A percentile compares a stretch with the other conserved stretches of the same genome.
phyloP scores from a whole-genome alignment of 805 yeast species.

The Yarrowia phangngaensis region DNA sequence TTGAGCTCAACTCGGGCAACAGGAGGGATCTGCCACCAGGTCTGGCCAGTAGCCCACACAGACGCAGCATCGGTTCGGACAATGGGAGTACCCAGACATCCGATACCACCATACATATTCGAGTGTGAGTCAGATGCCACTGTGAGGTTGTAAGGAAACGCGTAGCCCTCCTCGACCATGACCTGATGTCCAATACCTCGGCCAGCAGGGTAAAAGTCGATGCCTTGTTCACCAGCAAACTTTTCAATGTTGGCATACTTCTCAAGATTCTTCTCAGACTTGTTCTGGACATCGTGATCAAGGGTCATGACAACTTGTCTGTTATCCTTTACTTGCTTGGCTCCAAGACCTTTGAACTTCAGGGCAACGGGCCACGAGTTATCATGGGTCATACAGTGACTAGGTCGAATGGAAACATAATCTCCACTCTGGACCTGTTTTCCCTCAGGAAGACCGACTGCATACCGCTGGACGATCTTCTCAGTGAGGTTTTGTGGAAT shows the following conservation, averaged over 20 bases:
- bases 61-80: slow-evolving; percentile 99
- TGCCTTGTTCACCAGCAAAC: slow-evolving; percentile 85
- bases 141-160: slow-evolving; percentile 86
- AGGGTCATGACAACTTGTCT: slow-evolving; percentile 92
- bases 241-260: slow-evolving; percentile 85
- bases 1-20: slow-evolving; percentile 88
- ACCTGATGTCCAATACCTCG: slow-evolving; percentile 99
- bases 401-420: slow-evolving; percentile 90
- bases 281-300: slow-evolving; percentile 98
- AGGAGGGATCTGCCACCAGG: slow-evolving; percentile 99
- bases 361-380: slow-evolving; percentile 99
- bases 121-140: slow-evolving; percentile 98
- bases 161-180: slow-evolving; percentile 98
- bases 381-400: slow-evolving; percentile 99
- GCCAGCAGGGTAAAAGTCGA: slow-evolving; percentile 97
- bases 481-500: slow-evolving; percentile 79
- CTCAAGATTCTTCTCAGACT: slow-evolving; percentile 77
- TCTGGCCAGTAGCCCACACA: slow-evolving; percentile 99
- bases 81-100: slow-evolving; percentile 93
- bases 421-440: slow-evolving; percentile 85
- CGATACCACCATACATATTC: slow-evolving; percentile 96
- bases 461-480: slow-evolving; percentile 89
- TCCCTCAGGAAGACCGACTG: slow-evolving; percentile 75
- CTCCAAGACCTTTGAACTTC: slow-evolving; percentile 93
- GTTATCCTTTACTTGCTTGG: slow-evolving; percentile 73